Conservation (phyloP, 306 rosid species). For the Cicer pinnatifidum region DNA sequence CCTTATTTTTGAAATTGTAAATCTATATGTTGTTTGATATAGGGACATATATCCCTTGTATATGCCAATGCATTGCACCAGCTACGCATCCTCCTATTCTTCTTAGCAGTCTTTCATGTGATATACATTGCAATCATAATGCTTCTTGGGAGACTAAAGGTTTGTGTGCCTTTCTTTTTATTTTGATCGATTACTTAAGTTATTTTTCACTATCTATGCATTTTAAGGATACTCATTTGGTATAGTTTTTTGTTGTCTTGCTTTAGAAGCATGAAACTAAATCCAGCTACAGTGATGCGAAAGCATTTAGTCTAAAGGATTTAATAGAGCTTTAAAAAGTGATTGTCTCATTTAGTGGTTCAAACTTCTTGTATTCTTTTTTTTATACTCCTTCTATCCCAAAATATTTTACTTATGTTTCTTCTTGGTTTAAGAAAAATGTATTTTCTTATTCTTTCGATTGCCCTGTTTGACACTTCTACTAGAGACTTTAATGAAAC, state of each 20-base stretch:
- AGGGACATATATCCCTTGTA: slow-evolving; percentile 75
- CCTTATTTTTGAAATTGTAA: not conserved
- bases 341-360: not conserved
- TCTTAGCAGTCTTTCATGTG: not conserved
- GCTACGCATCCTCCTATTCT: slow-evolving; percentile 69
- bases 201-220: not conserved
- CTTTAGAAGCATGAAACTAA: too few species aligned
- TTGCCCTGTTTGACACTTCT: too few species aligned
- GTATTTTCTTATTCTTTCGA: too few species aligned
- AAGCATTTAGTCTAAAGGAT: too few species aligned
- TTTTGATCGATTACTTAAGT: slow-evolving; percentile 18
- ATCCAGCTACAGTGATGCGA: too few species aligned
- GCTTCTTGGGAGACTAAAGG: slow-evolving; percentile 99
- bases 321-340: too few species aligned
- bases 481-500: too few species aligned
- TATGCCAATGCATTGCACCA: slow-evolving; percentile 85
- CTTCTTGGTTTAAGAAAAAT: too few species aligned
- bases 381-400: not conserved
- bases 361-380: slow-evolving; percentile 8
- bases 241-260: too few species aligned
- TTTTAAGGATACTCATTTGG: too few species aligned
- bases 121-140: slow-evolving; percentile 50
- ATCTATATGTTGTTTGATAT: slow-evolving; percentile 44
- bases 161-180: slow-evolving; percentile 33
- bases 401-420: not conserved